Evolutionary conservation across 2,329 filamentous ascomycete species (phyloP).

Genomic region (Pezicula rhizophila): DNA sequence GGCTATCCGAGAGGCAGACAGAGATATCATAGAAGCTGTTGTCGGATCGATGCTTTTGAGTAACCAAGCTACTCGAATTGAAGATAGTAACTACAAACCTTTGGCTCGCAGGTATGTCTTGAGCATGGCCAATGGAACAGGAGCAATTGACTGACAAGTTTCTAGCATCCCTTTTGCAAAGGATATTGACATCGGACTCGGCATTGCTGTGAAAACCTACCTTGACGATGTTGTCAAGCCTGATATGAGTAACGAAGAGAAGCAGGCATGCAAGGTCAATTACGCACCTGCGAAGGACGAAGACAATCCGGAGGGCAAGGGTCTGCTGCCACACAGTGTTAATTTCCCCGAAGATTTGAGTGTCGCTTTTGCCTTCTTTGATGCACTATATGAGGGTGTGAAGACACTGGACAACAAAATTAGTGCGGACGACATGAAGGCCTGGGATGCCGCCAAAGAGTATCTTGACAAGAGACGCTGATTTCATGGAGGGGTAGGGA

Average conservation of each 20-base stretch:
- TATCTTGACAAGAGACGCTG: slow-evolving; percentile 37
- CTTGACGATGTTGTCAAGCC: slow-evolving; percentile 63
- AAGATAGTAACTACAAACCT: slow-evolving; percentile 48
- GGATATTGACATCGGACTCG: slow-evolving; percentile 69
- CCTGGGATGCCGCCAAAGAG: slow-evolving; percentile 49
- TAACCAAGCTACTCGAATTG: slow-evolving; percentile 68
- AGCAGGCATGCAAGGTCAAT: slow-evolving; percentile 37
- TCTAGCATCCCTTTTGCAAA: slow-evolving; percentile 58
- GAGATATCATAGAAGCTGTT: slow-evolving; percentile 80
- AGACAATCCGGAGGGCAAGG: slow-evolving; percentile 21
- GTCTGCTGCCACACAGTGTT: slow-evolving; percentile 52
- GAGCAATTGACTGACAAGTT: slow-evolving; percentile 6
- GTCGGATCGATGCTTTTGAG: slow-evolving; percentile 75
- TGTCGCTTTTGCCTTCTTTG: slow-evolving; percentile 51
- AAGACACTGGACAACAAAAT: slow-evolving; percentile 47
- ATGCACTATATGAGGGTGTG: slow-evolving; percentile 51
- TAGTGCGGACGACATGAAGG: slow-evolving; percentile 37
- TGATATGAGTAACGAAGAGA: slow-evolving; percentile 44
- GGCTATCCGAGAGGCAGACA: slow-evolving; percentile 69
- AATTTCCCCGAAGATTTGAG: slow-evolving; percentile 55
- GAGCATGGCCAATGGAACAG: neutral
- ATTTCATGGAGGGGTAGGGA: slow-evolving; percentile 9
- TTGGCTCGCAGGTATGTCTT: slow-evolving; percentile 63
- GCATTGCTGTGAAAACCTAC: slow-evolving; percentile 75
- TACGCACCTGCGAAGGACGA: slow-evolving; percentile 34